Conservation (phyloP, 345 rosid genomes). For the Aegle marmelos region DNA sequence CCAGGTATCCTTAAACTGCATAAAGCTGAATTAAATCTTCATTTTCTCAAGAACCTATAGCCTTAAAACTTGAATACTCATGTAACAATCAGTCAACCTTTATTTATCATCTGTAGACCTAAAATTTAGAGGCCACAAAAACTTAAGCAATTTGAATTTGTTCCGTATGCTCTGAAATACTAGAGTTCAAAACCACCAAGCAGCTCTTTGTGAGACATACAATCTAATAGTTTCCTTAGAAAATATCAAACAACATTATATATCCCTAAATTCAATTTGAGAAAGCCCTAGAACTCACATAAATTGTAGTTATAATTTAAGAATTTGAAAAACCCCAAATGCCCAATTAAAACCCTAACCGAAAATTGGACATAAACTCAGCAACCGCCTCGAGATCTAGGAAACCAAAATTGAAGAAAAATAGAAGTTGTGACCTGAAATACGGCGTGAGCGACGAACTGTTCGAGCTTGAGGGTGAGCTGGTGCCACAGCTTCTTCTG, state of each 20-base stretch:
- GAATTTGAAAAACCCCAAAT: neutral
- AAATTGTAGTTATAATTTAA: no score
- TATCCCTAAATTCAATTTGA: neutral
- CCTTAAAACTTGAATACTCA: neutral
- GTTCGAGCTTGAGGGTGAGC: constrained; percentile 95
- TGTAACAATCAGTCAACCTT: neutral
- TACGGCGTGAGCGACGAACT: constrained; percentile 82
- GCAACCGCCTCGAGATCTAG: constrained; percentile 4
- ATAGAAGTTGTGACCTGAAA: constrained; percentile 54
- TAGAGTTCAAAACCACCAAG: neutral
- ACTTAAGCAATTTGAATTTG: neutral
- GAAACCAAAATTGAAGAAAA: neutral
- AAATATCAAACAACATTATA: neutral
- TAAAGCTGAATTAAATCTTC: neutral
- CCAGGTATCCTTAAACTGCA: neutral
- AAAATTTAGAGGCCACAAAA: neutral
- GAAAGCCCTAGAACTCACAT: neutral
- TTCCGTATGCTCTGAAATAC: neutral
- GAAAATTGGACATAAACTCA: neutral
- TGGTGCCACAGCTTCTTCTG: constrained; percentile 99
- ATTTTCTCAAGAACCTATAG: neutral
- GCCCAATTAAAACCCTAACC: neutral
- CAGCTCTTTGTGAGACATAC: neutral
- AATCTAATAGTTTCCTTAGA: neutral
- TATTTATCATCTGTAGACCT: neutral